Percentiles rank a stretch among this genome's conserved stretches.
phyloP scores from a whole-genome alignment of 2,329 filamentous ascomycete species.

The Penicillium sumatraense region DNA sequence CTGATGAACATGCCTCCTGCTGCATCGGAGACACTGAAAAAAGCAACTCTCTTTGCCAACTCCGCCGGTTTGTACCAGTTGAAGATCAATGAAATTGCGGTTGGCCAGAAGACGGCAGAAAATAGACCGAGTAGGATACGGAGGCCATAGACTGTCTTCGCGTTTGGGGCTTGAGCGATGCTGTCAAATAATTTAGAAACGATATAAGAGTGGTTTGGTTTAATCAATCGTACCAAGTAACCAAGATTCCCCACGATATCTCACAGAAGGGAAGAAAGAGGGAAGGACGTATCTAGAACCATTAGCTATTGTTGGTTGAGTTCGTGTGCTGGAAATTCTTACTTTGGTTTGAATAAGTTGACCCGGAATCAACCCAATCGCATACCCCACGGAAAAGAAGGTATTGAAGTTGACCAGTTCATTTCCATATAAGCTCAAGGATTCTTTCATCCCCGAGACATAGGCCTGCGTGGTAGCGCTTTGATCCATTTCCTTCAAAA shows the following conservation, averaged over 20 bases:
- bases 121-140: slow-evolving; percentile 8
- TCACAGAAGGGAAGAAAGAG: slow-evolving; percentile 12
- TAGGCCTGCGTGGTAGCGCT: slow-evolving; percentile 10
- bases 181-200: background rate
- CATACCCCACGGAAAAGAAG: slow-evolving; percentile 12
- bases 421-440: slow-evolving; percentile 7
- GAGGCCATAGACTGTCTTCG: slow-evolving; percentile 6
- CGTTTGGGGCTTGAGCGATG: slow-evolving; percentile 10
- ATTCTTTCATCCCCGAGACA: slow-evolving; percentile 14
- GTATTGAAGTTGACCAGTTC: slow-evolving; percentile 12
- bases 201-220: background rate
- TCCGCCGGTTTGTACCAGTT: slow-evolving; percentile 25
- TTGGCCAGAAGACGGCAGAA: slow-evolving; percentile 12
- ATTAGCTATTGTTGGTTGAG: background rate
- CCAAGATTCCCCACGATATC: slow-evolving; percentile 10
- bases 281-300: slow-evolving; percentile 3
- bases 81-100: slow-evolving; percentile 15
- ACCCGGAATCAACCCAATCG: slow-evolving; percentile 9
- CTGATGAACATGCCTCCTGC: slow-evolving; percentile 24
- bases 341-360: slow-evolving; percentile 13
- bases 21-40: slow-evolving; percentile 20
- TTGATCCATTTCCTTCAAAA: slow-evolving; percentile 10
- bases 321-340: background rate
- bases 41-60: slow-evolving; percentile 17
- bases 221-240: background rate